Base-by-base conservation (phyloP, 805 yeast genomes). In the Zygoascus ofunaensis region DNA sequence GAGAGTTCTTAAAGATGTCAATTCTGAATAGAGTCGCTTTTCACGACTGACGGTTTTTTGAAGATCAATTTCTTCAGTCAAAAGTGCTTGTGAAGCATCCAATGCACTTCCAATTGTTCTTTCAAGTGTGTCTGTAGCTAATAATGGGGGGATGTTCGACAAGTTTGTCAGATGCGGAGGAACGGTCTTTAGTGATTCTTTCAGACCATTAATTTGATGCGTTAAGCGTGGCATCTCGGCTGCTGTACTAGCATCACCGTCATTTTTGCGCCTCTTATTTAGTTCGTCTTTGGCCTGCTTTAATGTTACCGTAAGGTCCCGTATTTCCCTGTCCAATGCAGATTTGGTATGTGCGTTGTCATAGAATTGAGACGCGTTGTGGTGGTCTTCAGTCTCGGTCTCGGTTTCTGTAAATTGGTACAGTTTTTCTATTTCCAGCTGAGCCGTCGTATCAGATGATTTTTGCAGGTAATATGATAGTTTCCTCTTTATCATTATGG, bases 51-150 rank as follows among this genome's bases (percentile, higher is more conserved):
- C 15, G 8, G 23, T 34, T 17, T 28, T 17, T 14, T 35, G 15
- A n/a, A 39, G 26, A 12, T 15, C 37, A 2, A 18, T 7, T 15
- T 35, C 41, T 19, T 44, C 22, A 20, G 24, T 34, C 15, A 28
- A 38, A 18, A 46, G 32, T 10, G 7, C 5, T 24, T 46, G 41
- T 14, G 43, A n/a, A 5, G 39, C 34, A 8, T 18, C n/a, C 17
- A 18, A 21, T 2, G 46, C 34, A 15, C 40, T 26, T 8, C 21
- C 43, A 12, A 43, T 36, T 4, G 33, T 23, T 4, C 37, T n/a
- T 21, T 46, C 47, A 8, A 46, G 41, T 4, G 42, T 32, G 17
- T 34, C 19, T 18, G 40, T 26, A 22, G 45, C 42, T n/a, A 46
- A 28, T 14, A 46, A 42, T 4, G 23, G 44, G 15, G 42, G 15